Base-by-base conservation (phyloP, 177 flowering plant genomes). In the Vitis hybrid region DNA sequence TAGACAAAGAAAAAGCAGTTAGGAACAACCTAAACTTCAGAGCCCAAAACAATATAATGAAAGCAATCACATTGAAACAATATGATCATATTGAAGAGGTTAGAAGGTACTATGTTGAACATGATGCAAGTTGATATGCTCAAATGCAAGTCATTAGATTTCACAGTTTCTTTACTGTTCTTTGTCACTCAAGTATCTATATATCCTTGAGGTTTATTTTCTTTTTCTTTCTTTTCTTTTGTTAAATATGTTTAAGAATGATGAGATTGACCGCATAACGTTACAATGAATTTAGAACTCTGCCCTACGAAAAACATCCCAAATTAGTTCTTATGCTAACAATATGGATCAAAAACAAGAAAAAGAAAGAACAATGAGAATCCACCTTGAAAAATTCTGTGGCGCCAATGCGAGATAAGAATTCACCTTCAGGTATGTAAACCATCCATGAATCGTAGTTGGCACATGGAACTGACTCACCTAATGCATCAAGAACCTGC, bases 371-470 rank as follows among this genome's bases (percentile, higher is more conserved):
- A 61, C 48, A 64, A 52, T 1, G 3, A 57, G 55, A 67, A 70
- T 61, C 56, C 57, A 94, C 97, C 93, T 89, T 91, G 75, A 81
- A 86, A 77, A 94, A 95, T 58, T 93, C 97, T 5, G 94, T 89
- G 30, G 97, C 94, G 56, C 99, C 99, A 66, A 95, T 91, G 70
- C 92, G 87, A 9, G 97, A 91, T 79, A 95, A 69, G 76, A 94
- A 93, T 64, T 92, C 96, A 30, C 92, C 98, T 82, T 95, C 98
- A 52, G 99, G 99, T 74, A 91, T 24, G 78, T 90, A 93, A 69
- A 92, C 99, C 97, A 84, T 95, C 99, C 99, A 95, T n/a, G 99
- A 95, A 74, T 95, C 93, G 75, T 95, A 95, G 6, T 81, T 80
- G 52, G 81, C 89, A 77, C 92, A 91, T 5, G 89, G 91, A 76